Evolutionary conservation across 208 protist species (phyloP), one percentile per base, ranked within the genome.

Genomic region (Acanthamoeba royreba): DNA sequence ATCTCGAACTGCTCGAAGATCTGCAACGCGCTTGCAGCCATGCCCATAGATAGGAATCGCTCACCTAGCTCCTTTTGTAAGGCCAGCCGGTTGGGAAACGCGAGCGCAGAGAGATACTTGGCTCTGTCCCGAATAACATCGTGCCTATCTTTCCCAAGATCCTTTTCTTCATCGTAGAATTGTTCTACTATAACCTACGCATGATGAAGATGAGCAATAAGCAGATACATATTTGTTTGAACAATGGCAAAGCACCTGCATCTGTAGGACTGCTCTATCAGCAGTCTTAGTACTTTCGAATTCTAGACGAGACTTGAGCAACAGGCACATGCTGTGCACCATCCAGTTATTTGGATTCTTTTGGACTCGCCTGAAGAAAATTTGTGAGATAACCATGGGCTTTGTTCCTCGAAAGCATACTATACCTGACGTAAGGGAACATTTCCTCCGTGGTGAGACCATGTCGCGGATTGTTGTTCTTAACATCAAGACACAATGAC

Each of bases 161-260:
- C 38, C 31, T 43, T 83, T 0, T 92, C 91, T 38, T 45, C 31
- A 35, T 97, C 96, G 55, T 95, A 92, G 79, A 94, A 96, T 93
- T 97, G 96, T n/a, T 97, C 96, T 0, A 97, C 93, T 11, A 97
- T 83, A 38, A 95, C 95, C 85, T 97, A 92, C n/a, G n/a, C n/a
- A n/a, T n/a, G n/a, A n/a, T n/a, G n/a, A n/a, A n/a, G n/a, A n/a
- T n/a, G n/a, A n/a, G n/a, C n/a, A n/a, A n/a, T n/a, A n/a, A n/a
- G n/a, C n/a, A n/a, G n/a, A n/a, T n/a, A n/a, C n/a, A n/a, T n/a
- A n/a, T n/a, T n/a, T n/a, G n/a, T n/a, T n/a, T n/a, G n/a, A 0
- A n/a, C 53, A 69, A 69, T 4, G 28, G 25, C 28, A 25, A 69
- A 17, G 66, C 9, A 79, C 66, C 66, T 79, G 66, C 66, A 79